Evolutionary conservation across 139 green algal species (phyloP).

Genomic region (Dunaliella primolecta): DNA sequence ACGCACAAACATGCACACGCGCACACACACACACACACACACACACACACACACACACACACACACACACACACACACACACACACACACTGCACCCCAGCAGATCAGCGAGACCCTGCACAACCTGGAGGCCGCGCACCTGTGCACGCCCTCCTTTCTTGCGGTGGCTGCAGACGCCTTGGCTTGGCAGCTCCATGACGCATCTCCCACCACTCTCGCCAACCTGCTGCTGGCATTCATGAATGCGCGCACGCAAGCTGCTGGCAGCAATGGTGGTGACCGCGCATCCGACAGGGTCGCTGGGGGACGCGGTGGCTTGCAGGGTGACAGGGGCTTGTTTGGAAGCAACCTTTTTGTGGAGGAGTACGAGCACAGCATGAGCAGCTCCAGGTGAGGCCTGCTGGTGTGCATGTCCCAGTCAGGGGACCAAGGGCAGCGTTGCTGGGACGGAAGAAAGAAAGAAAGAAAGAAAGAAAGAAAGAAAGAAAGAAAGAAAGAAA

Average conservation of each 20-base stretch:
- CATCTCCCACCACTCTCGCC: neutral
- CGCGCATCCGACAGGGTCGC: too few species aligned
- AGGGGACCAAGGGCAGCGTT: too few species aligned
- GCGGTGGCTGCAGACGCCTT: neutral
- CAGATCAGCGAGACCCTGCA: neutral
- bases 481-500: too few species aligned
- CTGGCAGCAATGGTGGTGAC: neutral
- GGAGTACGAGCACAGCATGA: too few species aligned
- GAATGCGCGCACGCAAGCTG: neutral
- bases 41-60: neutral
- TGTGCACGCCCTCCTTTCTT: neutral
- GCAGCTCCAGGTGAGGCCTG: too few species aligned
- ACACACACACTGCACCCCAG: neutral
- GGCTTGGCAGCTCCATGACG: neutral
- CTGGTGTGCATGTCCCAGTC: too few species aligned
- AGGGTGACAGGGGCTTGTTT: too few species aligned
- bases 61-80: neutral
- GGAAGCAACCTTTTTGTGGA: too few species aligned
- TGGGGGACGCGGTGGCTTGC: too few species aligned
- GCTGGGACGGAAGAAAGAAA: too few species aligned
- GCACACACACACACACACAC: neutral
- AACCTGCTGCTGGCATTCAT: neutral
- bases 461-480: too few species aligned
- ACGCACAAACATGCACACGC: neutral
- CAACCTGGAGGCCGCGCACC: neutral